Evolutionary conservation across 202 grass and related monocot genomes (phyloP).

Genomic region (Thinopyrum obtusiflorum): DNA sequence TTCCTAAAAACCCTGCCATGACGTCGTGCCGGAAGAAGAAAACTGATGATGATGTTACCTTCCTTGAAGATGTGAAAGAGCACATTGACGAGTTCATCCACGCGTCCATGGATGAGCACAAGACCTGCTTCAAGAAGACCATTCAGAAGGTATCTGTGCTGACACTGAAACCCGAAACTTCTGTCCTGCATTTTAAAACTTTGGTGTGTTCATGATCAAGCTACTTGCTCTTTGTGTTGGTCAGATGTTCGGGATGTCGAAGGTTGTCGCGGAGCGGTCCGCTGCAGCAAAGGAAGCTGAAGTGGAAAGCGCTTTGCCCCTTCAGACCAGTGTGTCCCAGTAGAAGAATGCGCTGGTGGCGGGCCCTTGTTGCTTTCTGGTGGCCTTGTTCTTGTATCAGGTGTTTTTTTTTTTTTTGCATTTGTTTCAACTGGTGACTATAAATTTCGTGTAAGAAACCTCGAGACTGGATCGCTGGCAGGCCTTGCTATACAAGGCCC

Average conservation of each 20-base stretch:
- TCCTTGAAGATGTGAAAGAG: constrained; percentile 76
- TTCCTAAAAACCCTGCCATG: constrained; percentile 51
- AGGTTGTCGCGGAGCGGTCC: constrained; percentile 52
- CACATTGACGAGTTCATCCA: constrained; percentile 92
- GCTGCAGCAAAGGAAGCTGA: constrained; percentile 42
- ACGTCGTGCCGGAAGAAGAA: constrained; percentile 85
- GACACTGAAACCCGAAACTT: not conserved
- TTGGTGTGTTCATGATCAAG: not conserved
- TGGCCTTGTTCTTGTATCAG: not conserved
- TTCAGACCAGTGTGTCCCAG: constrained; percentile 74
- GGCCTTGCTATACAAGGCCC: too few species aligned
- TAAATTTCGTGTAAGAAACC: not conserved
- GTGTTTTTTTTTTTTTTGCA: not conserved
- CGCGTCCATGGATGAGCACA: constrained; percentile 96
- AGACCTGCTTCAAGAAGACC: constrained; percentile 86
- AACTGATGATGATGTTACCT: constrained; percentile 64
- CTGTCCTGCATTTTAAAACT: not conserved
- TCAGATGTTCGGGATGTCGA: constrained; percentile 93
- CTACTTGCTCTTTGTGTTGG: not conserved
- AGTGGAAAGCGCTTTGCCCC: constrained; percentile 73
- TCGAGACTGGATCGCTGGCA: not conserved
- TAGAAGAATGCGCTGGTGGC: constrained; percentile 36
- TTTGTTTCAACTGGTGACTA: not conserved
- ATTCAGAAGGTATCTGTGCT: constrained; percentile 60
- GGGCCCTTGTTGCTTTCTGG: not conserved